These are phyloP conservation scores for Cyberlindnera samutprakarnensis DNA, from an alignment of 805 yeast genomes.

Conservation along the genomic window DNA sequence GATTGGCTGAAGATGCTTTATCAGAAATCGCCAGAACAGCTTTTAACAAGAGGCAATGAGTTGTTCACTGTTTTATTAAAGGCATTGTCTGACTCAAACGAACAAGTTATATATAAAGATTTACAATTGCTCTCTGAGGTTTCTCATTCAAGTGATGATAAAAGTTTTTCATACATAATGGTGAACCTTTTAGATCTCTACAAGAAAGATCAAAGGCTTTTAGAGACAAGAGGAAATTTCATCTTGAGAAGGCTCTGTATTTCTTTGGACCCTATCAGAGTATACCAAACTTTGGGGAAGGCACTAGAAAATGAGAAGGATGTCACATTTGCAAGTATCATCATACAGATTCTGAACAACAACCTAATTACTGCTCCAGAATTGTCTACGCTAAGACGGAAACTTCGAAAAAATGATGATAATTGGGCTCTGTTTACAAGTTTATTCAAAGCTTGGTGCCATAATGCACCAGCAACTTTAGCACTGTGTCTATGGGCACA, in stretches of 20 bases:
- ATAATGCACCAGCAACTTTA: slow-evolving; percentile 81
- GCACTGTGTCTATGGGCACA: slow-evolving; percentile 82
- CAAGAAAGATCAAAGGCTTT: slow-evolving; percentile 56
- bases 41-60: slow-evolving; percentile 43
- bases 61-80: slow-evolving; percentile 72
- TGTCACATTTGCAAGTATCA: slow-evolving; percentile 63
- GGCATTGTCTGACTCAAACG: slow-evolving; percentile 64
- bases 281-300: slow-evolving; percentile 72
- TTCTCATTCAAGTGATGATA: slow-evolving; percentile 63
- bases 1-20: slow-evolving; percentile 89
- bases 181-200: slow-evolving; percentile 62
- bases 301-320: slow-evolving; percentile 58
- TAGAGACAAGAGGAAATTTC: slow-evolving; percentile 72
- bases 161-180: slow-evolving; percentile 69
- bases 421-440: slow-evolving; percentile 67
- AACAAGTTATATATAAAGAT: slow-evolving; percentile 69
- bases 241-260: slow-evolving; percentile 79
- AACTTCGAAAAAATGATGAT: slow-evolving; percentile 55
- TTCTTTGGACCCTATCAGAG: slow-evolving; percentile 72
- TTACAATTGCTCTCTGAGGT: slow-evolving; percentile 67
- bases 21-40: slow-evolving; percentile 52
- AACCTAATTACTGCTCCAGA: slow-evolving; percentile 85
- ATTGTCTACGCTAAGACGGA: slow-evolving; percentile 57
- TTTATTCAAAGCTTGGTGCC: slow-evolving; percentile 86
- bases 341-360: slow-evolving; percentile 83